These are phyloP conservation scores for Acanthamoeba royreba DNA, from an alignment of 208 protist genomes.

Conservation along the genomic window DNA sequence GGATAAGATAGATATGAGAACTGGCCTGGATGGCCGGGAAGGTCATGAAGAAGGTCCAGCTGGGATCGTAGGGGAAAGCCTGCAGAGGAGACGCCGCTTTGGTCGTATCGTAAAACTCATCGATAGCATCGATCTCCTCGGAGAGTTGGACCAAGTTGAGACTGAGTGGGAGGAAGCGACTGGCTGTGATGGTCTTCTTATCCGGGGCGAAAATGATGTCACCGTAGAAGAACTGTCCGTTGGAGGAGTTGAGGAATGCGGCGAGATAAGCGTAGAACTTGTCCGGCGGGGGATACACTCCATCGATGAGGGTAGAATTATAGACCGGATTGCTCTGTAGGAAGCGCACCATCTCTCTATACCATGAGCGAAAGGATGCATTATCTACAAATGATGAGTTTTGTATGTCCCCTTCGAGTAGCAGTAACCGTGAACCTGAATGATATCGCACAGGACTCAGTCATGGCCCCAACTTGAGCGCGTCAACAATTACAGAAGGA, in stretches of 20 bases:
- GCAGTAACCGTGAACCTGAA: neutral
- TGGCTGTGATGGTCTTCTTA: neutral
- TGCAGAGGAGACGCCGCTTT: neutral
- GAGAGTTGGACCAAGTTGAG: neutral
- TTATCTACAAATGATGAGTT: neutral
- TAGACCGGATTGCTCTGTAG: neutral
- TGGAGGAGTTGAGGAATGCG: neutral
- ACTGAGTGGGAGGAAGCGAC: neutral
- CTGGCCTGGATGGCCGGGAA: slow-evolving; percentile 21
- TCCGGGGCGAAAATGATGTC: neutral
- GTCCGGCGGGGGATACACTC: neutral
- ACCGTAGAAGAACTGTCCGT: neutral
- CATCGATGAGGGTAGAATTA: neutral
- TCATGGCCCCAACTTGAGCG: neutral
- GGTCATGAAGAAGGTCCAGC: slow-evolving; percentile 30
- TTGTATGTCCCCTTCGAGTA: neutral
- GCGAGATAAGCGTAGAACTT: neutral
- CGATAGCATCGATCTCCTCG: slow-evolving; percentile 7
- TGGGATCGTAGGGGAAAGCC: slow-evolving; percentile 8
- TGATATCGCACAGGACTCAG: neutral
- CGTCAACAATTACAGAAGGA: neutral
- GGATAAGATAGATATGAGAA: slow-evolving; percentile 21
- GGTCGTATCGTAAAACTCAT: neutral
- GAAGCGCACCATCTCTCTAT: neutral
- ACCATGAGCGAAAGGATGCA: neutral